Conservation (phyloP, 306 rosid genomes). For the Argentina anserina region DNA sequence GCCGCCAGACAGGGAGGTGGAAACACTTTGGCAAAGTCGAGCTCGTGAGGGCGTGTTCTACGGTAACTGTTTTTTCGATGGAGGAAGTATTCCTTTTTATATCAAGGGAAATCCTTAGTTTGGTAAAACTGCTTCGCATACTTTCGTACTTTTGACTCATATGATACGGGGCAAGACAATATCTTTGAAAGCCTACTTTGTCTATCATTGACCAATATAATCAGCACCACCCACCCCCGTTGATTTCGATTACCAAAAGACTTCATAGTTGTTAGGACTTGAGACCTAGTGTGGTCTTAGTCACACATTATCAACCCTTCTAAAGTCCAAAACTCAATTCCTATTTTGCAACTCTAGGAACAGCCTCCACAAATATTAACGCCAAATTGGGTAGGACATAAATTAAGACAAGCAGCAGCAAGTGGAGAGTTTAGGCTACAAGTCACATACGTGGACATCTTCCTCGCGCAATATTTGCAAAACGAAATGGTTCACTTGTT, state of each 20-base stretch:
- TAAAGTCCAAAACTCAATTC: conserved; percentile 3
- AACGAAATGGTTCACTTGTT: background rate
- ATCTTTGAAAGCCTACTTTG: background rate
- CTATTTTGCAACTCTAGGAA: background rate
- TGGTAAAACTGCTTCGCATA: background rate
- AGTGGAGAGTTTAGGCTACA: background rate
- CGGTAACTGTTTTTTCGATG: too few relatives aligned
- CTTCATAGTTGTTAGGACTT: background rate
- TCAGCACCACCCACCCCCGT: background rate
- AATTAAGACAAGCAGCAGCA: background rate
- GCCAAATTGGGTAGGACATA: conserved; percentile 5
- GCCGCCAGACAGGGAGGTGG: too few relatives aligned
- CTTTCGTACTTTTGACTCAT: background rate
- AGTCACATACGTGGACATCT: background rate
- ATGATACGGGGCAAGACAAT: background rate
- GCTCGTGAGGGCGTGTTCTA: too few relatives aligned
- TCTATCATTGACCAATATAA: conserved; percentile 12
- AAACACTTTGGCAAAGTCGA: too few relatives aligned
- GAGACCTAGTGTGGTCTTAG: background rate
- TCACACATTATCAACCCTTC: background rate
- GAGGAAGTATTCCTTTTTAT: too few relatives aligned
- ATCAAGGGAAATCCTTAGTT: too few relatives aligned
- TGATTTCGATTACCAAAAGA: conserved; percentile 1
- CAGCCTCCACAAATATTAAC: background rate
- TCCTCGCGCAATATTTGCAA: background rate